Evolutionary conservation across 305 asterid species (phyloP).

Genomic region (Solanum hybrid): DNA sequence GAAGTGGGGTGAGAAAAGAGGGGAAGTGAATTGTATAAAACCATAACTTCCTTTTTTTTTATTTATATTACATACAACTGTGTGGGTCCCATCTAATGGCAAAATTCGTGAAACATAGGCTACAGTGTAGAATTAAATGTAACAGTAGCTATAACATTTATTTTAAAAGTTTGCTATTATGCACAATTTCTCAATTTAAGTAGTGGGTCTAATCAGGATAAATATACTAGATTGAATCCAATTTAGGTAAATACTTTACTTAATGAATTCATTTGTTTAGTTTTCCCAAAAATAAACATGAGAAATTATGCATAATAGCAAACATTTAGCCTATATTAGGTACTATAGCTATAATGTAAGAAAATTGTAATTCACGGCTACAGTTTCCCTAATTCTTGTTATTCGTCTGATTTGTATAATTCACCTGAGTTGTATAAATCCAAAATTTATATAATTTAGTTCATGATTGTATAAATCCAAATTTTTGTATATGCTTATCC

Average conservation of each 20-base stretch:
- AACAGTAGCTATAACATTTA: not conserved
- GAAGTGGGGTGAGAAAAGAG: not conserved
- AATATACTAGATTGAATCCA: not conserved
- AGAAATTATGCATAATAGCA: not conserved
- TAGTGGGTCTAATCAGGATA: not conserved
- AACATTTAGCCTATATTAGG: not conserved
- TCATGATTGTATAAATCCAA: not conserved
- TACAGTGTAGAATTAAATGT: not conserved
- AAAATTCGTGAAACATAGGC: not conserved
- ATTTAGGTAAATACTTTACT: too few relatives aligned
- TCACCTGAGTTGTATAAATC: not conserved
- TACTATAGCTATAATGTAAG: not conserved
- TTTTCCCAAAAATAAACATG: not conserved
- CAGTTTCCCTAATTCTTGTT: not conserved
- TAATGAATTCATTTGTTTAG: too few relatives aligned
- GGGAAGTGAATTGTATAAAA: not conserved
- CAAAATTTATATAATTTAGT: too few relatives aligned
- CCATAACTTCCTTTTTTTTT: not conserved
- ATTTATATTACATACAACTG: too few relatives aligned
- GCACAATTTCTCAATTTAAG: not conserved
- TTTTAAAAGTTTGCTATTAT: not conserved
- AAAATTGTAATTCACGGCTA: not conserved
- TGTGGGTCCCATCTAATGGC: not conserved
- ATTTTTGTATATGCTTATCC: not conserved
- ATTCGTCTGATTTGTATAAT: not conserved